Evolutionary conservation across 495 filamentous ascomycete genomes (phyloP), one percentile per base, ranked within the genome.

Genomic region (Aspergillus bridgeri): DNA sequence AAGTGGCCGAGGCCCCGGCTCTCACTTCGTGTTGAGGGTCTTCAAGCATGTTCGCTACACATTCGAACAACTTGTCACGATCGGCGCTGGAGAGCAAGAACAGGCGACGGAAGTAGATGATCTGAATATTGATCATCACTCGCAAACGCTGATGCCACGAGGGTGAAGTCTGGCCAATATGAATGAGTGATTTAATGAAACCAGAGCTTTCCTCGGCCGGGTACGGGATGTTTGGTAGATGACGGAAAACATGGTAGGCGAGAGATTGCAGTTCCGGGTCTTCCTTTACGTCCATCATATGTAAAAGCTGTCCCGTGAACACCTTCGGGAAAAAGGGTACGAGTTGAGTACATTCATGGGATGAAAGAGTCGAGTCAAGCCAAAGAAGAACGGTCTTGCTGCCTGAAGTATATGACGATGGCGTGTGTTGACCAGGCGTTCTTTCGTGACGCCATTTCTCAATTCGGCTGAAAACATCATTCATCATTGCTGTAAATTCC

Each of bases 221-320:
- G 72, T 95, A 92, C 1, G 94, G 95, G 56, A 99, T 91, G 74
- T 98, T 99, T 18, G 95, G 91, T 4, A 99, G 78, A 68, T 99
- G 93, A 23, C 94, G 87, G 77, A 96, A 99, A 25, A 99, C 94
- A 67, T 96, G 92, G 67, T 99, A 99, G 13, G 94, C 92, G 21
- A 97, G 81, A 9, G 88, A 87, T 79, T 96, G 93, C 9, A 99
- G 83, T 70, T 99, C 94, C 5, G 90, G 92, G 66, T 99, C 94
- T 73, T 99, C 94, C 71, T 96, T 97, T 61, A 99, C 89, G 69
- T 99, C 94, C 94, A 99, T 99, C 94, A 99, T 99, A 75, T 98
- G 92, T 47, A 99, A 76, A 48, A 98, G 83, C 70, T 96, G 87
- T 43, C 90, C 89, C 60, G 95, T 91, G 62, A 98, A 92, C 7